Conservation (phyloP, 176 grass and related monocot species). For the Cenchrus americanus region DNA sequence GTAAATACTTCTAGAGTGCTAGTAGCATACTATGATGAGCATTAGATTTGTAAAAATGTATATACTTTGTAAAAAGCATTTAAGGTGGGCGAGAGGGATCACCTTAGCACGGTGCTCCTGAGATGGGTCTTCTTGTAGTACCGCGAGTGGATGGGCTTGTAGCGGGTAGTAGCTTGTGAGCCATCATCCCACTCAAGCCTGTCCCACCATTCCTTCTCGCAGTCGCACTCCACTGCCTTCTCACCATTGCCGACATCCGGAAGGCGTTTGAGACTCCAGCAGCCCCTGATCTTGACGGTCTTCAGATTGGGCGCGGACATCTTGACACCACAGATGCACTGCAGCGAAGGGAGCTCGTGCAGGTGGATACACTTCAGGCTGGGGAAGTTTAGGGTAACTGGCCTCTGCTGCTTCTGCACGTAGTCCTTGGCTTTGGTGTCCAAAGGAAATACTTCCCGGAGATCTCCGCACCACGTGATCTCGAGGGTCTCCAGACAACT, state of each 20-base stretch:
- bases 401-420: not conserved
- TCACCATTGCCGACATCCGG: fast-evolving
- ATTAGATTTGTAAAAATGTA: not conserved
- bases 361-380: not conserved
- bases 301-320: not conserved
- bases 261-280: constrained; percentile 36
- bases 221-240: not conserved
- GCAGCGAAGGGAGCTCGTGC: constrained; percentile 33
- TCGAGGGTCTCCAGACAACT: not conserved
- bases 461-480: constrained; percentile 1
- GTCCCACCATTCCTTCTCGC: constrained; percentile 48
- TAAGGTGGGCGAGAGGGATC: not conserved
- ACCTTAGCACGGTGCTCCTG: constrained; percentile 12
- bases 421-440: too few relatives aligned
- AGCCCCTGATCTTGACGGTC: constrained; percentile 26
- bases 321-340: not conserved
- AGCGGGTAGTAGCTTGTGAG: not conserved
- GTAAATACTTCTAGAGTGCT: too few relatives aligned
- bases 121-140: constrained; percentile 21
- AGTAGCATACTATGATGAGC: not conserved
- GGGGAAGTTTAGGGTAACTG: not conserved
- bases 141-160: not conserved
- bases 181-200: not conserved
- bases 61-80: not conserved
- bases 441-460: constrained; percentile 2